Base-by-base conservation (phyloP, 441 rosid species). In the Mallotus japonicus region DNA sequence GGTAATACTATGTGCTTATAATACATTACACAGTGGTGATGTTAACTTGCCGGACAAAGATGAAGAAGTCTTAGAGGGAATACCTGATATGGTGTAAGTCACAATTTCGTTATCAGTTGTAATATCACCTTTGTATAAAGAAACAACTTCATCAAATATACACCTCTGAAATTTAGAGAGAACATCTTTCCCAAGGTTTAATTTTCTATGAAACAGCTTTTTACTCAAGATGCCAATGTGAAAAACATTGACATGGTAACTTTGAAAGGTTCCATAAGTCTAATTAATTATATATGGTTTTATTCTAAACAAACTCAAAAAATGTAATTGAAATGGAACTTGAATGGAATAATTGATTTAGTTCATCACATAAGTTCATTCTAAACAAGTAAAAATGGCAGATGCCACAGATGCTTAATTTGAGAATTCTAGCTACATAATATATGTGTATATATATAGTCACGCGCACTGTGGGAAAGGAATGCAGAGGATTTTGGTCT, bases 141-240 rank as follows among this genome's bases (percentile, higher is more conserved):
- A 59, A 69, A 76, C 77, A 75, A 74, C 67, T 56, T 44, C 70
- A 77, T 59, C 34, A 47, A 61, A 55, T 46, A 58, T n/a, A 77
- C 50, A 32, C 59, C 67, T 65, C 67, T 56, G 57, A 34, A 73
- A 75, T 73, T 16, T 53, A 12, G 50, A 66, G 59, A 66, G 10
- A 19, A 37, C 0, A 14, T 40, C 15, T 65, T 49, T 47, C 13
- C 12, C 9, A 63, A 63, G 15, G 53, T n/a, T 16, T 17, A n/a
- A 51, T n/a, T 13, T 37, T 37, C 3, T 10, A n/a, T 50, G 5
- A 50, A 42, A 19, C 24, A 9, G 15, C 7, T 5, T 15, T 56
- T 42, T 4, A 19, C 9, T 47, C n/a, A 49, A 67, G 47, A 54
- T 37, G 10, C 7, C 12, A 8, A 42, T 22, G n/a, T 9, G 44